Conservation (phyloP, 768 basidiomycete genomes). For the Rhodotorula taiwanensis region DNA sequence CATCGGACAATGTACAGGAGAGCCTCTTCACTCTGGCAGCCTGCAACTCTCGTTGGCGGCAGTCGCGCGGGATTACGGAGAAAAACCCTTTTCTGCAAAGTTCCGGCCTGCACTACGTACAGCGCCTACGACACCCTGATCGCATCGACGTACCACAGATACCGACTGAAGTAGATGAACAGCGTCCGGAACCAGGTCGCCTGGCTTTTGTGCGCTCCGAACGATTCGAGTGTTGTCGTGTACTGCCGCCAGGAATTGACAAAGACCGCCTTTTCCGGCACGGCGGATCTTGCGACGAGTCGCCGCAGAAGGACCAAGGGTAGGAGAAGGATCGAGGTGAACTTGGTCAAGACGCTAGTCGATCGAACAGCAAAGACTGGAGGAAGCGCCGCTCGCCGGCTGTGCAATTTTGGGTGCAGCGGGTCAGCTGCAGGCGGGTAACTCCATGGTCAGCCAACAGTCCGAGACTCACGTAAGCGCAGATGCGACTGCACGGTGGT, state of each 20-base stretch:
- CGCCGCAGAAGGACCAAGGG: constrained; percentile 15
- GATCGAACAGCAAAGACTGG: constrained; percentile 26
- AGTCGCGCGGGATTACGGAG: too few relatives aligned
- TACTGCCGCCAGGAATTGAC: constrained; percentile 39
- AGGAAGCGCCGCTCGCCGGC: constrained; percentile 4
- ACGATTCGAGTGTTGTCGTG: constrained; percentile 39
- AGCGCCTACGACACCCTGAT: constrained; percentile 20
- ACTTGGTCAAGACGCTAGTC: constrained; percentile 34
- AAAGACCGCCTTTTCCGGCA: constrained; percentile 6
- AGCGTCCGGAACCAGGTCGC: constrained; percentile 46
- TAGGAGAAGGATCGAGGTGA: constrained; percentile 27
- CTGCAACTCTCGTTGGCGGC: too few relatives aligned
- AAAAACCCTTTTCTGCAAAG: too few relatives aligned
- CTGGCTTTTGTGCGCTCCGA: constrained; percentile 45
- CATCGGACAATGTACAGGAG: too few relatives aligned
- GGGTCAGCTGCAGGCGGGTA: too few relatives aligned
- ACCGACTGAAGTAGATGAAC: constrained; percentile 43
- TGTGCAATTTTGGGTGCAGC: too few relatives aligned
- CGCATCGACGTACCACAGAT: constrained; percentile 47
- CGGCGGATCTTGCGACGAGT: background rate
- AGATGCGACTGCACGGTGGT: constrained; percentile 43
- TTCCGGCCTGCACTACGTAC: too few relatives aligned
- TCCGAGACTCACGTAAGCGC: too few relatives aligned
- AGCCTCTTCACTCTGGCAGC: too few relatives aligned
- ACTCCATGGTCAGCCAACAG: background rate